Percentiles rank a stretch among this genome's conserved stretches.
These are phyloP conservation scores for Trichoderma semiorbis DNA, from an alignment of 2,329 filamentous ascomycete genomes.

Conservation along the genomic window DNA sequence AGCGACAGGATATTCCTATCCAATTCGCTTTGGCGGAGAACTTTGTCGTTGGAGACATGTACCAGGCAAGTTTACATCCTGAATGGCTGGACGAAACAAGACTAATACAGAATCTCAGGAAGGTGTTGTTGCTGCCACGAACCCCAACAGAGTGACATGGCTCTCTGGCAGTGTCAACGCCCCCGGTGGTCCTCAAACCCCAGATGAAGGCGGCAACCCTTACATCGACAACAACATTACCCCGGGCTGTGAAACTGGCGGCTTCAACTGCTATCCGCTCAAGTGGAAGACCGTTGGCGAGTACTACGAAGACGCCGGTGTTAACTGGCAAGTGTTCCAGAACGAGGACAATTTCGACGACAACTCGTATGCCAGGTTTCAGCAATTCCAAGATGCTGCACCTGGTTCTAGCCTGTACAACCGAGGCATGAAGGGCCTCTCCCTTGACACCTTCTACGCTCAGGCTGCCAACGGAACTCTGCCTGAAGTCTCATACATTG, in stretches of 20 bases:
- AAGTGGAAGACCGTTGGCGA: slow-evolving; percentile 53
- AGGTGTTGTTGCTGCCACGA: slow-evolving; percentile 49
- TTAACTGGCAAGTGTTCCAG: slow-evolving; percentile 51
- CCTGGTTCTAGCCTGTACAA: slow-evolving; percentile 40
- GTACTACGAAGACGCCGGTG: slow-evolving; percentile 44
- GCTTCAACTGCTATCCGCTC: slow-evolving; percentile 51
- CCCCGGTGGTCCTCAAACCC: slow-evolving; percentile 41
- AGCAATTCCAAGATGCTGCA: slow-evolving; percentile 47
- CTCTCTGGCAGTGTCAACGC: slow-evolving; percentile 50
- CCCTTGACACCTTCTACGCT: slow-evolving; percentile 47
- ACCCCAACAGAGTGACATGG: slow-evolving; percentile 51
- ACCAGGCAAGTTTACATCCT: slow-evolving; percentile 31
- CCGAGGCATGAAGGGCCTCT: slow-evolving; percentile 46
- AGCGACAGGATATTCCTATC: slow-evolving; percentile 49
- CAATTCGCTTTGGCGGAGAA: slow-evolving; percentile 54
- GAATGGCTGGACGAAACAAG: background rate
- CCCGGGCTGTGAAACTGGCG: slow-evolving; percentile 39
- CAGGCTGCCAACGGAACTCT: slow-evolving; percentile 49
- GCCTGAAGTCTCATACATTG: slow-evolving; percentile 50
- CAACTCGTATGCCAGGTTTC: slow-evolving; percentile 52
- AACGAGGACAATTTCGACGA: slow-evolving; percentile 52
- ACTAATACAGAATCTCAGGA: slow-evolving; percentile 30
- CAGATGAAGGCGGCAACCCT: slow-evolving; percentile 40
- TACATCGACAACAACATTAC: slow-evolving; percentile 51
- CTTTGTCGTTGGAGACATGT: slow-evolving; percentile 56